Base-by-base conservation (phyloP, 306 rosid species). In the Vicia villosa region DNA sequence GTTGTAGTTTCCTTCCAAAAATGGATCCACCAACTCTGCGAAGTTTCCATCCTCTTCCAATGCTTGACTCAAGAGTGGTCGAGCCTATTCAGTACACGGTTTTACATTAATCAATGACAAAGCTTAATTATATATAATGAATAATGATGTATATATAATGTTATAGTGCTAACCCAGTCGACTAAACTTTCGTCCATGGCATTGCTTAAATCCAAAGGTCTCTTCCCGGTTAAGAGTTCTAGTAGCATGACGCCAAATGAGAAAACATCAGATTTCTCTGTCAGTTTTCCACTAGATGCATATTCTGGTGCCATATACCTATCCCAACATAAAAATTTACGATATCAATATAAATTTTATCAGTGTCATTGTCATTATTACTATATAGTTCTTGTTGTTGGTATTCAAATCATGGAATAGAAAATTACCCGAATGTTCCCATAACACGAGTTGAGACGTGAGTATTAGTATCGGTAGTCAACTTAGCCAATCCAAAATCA, bases 291-390 rank as follows among this genome's bases (percentile, higher is more conserved):
- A 68, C 97, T 91, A 15, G 97, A 81, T 26, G 97, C 97, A 45
- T 92, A 92, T 79, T 92, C 96, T 9, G 96, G 97, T 40, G 97
- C 97, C 68, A 92, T 74, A 51, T 92, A 92, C 74, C 97, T 91
- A 66, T 74, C 16, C 83, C 21, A 57, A 28, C 63, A 43, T n/a
- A 22, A 12, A 49, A 49, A 68, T 9, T 20, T 51, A 8, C 1
- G 17, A 17, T 49, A 7, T 34, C 38, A 34, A 34, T 6, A 32
- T 32, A 34, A 34, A 1, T 34, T 2, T 34, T 34, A 3, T 32
- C 37, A 1, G 7, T 34, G 38, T 34, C 38, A 6, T 32, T 32
- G 38, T 24, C 28, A 4, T 34, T 34, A 6, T 34, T 34, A 34
- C 38, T 7, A 34, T 34, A 34, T 7, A 34, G 38, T 34, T 32